Conservation (phyloP, 305 asterid species). For the Fraxinus paxiana region DNA sequence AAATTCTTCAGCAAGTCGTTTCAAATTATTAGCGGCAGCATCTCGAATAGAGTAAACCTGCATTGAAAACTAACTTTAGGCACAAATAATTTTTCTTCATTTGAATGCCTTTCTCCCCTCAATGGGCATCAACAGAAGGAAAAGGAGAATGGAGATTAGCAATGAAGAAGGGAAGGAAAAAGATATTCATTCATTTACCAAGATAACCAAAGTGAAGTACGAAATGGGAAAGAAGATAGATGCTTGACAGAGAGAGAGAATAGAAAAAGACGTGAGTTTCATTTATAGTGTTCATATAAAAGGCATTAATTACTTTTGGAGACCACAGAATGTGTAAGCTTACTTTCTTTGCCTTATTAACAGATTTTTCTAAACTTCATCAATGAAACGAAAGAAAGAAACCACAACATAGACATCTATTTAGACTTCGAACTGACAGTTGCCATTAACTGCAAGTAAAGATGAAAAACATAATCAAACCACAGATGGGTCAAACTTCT, state of each 20-base stretch:
- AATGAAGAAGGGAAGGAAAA: not conserved
- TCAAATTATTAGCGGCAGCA: constrained; percentile 53
- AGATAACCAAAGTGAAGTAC: not conserved
- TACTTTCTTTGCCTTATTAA: not conserved
- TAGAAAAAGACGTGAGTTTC: not conserved
- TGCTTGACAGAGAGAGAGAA: not conserved
- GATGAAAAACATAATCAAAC: no score
- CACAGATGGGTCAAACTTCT: not conserved
- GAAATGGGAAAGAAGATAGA: not conserved
- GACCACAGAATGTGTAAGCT: not conserved
- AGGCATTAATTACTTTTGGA: not conserved
- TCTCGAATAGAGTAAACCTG: constrained; percentile 97
- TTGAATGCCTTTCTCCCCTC: not conserved
- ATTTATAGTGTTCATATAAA: not conserved
- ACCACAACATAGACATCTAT: not conserved
- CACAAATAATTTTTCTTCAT: not conserved
- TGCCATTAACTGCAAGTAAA: not conserved
- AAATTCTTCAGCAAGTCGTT: constrained; percentile 92
- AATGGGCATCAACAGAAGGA: not conserved
- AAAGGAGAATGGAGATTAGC: not conserved
- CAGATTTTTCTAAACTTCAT: not conserved
- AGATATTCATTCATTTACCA: not conserved
- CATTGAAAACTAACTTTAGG: constrained; percentile 16
- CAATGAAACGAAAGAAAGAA: not conserved
- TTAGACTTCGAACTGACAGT: not conserved